Evolutionary conservation across 345 rosid genomes (phyloP), one percentile per base, ranked within the genome.

Genomic region (Limnanthes douglasii): DNA sequence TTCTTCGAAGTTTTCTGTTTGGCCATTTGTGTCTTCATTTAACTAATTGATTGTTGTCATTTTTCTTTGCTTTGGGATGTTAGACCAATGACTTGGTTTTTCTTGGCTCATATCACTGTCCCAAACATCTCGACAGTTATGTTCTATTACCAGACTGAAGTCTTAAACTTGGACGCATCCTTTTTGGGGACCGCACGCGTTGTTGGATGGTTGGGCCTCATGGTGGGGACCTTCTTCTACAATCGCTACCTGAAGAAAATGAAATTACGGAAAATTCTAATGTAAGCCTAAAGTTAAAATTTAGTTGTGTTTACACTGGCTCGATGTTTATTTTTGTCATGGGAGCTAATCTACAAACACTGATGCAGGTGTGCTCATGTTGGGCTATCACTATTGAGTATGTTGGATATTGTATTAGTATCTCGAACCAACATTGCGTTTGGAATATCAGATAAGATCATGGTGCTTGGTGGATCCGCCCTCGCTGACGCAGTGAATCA

Each of bases 31-130:
- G 3, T 18, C 21, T 21, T 18, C 45, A 26, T 62, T 52, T 33
- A 50, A 45, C 53, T 44, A n/a, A 17, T 41, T 14, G 31, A 53
- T 42, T 2, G 37, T 57, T 45, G 12, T 53, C 30, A 18, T 36
- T 32, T 33, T 47, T 25, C 25, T 41, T 21, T 46, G 41, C 8
- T 41, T 27, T 54, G 38, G 65, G 30, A 44, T 53, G 58, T 23
- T 64, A 90, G 98, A 56, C 88, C 98, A 11, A 90, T 84, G 98
- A 60, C 88, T 17, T 85, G 98, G 96, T 90, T 90, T 65, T 90
- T 84, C 76, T 57, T 90, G 10, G 94, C 92, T 21, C 86, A 75
- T 4, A 53, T 90, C 35, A 75, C 85, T 6, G 62, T 90, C 28
- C 98, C 98, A 32, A 84, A 84, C 72, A 74, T 90, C 61, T 84